Base-by-base conservation (phyloP, 345 rosid species). In the Populus davidiana region DNA sequence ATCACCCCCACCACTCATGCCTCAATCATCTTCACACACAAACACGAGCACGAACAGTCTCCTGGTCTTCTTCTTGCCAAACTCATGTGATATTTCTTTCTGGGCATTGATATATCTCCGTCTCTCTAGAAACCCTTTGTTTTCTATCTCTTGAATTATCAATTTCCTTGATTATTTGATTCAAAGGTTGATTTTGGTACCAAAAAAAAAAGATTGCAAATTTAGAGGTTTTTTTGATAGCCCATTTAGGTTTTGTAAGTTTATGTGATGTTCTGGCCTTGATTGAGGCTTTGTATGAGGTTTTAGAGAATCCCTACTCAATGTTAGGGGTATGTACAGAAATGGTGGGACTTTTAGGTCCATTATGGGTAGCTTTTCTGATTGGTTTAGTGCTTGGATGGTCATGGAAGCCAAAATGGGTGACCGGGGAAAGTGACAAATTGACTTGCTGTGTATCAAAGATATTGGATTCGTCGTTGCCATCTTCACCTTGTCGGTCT, bases 321-420 rank as follows among this genome's bases (percentile, higher is more conserved):
- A 41, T 84, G 71, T 33, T 85, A 65, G 86, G 85, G 70, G 20
- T 80, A 50, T 75, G 77, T 66, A 43, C 67, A 5, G 86, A 79
- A 16, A 69, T 41, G 71, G 43, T 75, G 64, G 64, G 77, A 72
- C 74, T 75, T 70, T 66, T 88, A 50, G 81, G 79, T 80, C 68
- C 79, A 38, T 79, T 89, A 2, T 86, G 91, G 86, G n/a, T 90
- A 69, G 88, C 91, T 11, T 90, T 92, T 76, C 78, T 88, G 2
- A 72, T 87, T 44, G 97, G 97, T 5, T 72, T 91, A 56, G 17
- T 87, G 9, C 64, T 92, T 18, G 93, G 95, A 47, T 91, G 93
- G 93, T 35, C 74, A 7, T 92, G 95, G 97, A 91, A 85, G 82
- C 92, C 95, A 20, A 87, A 74, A 74, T 89, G 89, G 91, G 92